phyloP scores from a whole-genome alignment of 2,329 filamentous ascomycete species.

The Paraphoma sp. region DNA sequence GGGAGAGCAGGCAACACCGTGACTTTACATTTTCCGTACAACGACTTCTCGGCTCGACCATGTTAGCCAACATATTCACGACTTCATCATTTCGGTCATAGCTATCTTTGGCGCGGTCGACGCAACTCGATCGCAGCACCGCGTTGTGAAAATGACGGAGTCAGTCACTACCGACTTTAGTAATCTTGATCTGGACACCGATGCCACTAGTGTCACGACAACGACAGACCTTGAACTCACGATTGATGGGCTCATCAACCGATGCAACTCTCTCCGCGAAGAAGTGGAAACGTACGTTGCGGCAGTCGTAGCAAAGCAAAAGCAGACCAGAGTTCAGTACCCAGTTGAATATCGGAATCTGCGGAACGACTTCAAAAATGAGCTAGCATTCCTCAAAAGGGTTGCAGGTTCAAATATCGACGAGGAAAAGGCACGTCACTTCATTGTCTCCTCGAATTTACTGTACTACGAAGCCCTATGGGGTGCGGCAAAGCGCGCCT shows the following conservation, averaged over 20 bases:
- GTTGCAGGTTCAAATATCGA: slow-evolving; percentile 29
- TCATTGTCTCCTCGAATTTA: slow-evolving; percentile 69
- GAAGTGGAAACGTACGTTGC: slow-evolving; percentile 52
- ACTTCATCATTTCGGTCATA: neutral
- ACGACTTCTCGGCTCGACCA: too few relatives aligned
- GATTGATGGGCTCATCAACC: slow-evolving; percentile 42
- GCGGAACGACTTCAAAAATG: slow-evolving; percentile 45
- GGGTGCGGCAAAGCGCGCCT: slow-evolving; percentile 65
- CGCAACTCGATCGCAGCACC: neutral
- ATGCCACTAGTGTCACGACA: neutral
- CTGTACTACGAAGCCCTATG: slow-evolving; percentile 70
- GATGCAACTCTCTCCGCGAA: slow-evolving; percentile 46
- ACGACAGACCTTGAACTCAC: slow-evolving; percentile 28
- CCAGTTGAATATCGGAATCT: slow-evolving; percentile 44
- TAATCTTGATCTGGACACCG: slow-evolving; percentile 13
- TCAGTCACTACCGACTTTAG: slow-evolving; percentile 14
- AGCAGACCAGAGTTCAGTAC: slow-evolving; percentile 41
- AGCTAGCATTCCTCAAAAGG: slow-evolving; percentile 42
- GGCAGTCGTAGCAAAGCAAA: slow-evolving; percentile 41
- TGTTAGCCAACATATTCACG: neutral
- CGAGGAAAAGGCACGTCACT: slow-evolving; percentile 54
- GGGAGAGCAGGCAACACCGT: neutral
- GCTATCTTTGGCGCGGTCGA: neutral
- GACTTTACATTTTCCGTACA: neutral
- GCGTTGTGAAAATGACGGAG: slow-evolving; percentile 18